Percentiles rank a stretch among this genome's conserved stretches.
Evolutionary conservation across 2,329 filamentous ascomycete species (phyloP).

Genomic region (Aureobasidium melanogenum): DNA sequence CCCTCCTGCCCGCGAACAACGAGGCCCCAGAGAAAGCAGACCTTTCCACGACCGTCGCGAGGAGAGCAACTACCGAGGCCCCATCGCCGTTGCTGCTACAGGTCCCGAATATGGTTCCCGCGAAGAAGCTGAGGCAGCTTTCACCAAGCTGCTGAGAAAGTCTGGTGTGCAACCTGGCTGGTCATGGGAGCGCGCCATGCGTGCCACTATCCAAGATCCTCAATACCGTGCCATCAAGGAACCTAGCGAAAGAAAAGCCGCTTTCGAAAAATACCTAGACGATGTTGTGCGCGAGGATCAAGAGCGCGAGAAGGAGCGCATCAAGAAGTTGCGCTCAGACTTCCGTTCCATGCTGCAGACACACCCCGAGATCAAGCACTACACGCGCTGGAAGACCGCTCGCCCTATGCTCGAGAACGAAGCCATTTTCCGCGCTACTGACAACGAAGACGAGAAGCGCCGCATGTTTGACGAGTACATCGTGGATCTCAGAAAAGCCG

Average conservation of each 20-base stretch:
- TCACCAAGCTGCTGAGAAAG: constrained; percentile 79
- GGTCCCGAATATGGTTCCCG: constrained; percentile 64
- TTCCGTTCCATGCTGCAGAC: constrained; percentile 94
- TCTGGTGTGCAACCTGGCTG: constrained; percentile 83
- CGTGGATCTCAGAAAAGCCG: constrained; percentile 67
- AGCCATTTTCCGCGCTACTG: constrained; percentile 87
- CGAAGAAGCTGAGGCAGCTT: constrained; percentile 88
- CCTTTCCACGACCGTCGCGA: constrained; percentile 26
- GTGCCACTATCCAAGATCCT: constrained; percentile 76
- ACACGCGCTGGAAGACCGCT: constrained; percentile 94
- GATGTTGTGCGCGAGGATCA: constrained; percentile 89
- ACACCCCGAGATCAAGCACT: constrained; percentile 94
- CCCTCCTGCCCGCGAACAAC: constrained; percentile 24
- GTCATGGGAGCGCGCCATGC: constrained; percentile 85
- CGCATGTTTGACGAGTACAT: constrained; percentile 94
- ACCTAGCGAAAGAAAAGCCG: constrained; percentile 77
- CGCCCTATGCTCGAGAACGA: constrained; percentile 90
- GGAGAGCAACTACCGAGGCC: constrained; percentile 24
- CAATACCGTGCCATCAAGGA: constrained; percentile 91
- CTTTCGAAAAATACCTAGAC: constrained; percentile 91
- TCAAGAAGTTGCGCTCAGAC: constrained; percentile 84
- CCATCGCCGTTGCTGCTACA: constrained; percentile 25
- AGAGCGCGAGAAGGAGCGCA: constrained; percentile 84
- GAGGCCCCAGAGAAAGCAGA: constrained; percentile 20
- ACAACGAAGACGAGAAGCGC: constrained; percentile 76